phyloP scores from a whole-genome alignment of 192 early-diverging fungal genomes.

The Rhizophagus sp. region DNA sequence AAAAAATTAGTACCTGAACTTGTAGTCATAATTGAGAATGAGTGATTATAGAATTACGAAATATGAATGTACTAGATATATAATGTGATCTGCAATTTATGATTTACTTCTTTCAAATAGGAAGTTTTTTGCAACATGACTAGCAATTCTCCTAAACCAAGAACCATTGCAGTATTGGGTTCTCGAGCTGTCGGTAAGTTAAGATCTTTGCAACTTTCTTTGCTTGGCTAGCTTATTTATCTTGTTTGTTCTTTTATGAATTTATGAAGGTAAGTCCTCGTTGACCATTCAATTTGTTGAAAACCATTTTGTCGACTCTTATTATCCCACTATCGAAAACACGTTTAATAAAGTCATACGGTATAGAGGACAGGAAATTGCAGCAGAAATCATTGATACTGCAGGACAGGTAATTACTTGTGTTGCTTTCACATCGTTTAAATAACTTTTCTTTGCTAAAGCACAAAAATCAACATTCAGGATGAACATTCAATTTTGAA shows the following conservation, averaged over 20 bases:
- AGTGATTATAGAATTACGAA: no score
- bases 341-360: conserved; percentile 86
- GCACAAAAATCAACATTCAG: conserved; percentile 37
- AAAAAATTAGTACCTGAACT: no score
- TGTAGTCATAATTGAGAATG: no score
- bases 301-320: conserved; percentile 86
- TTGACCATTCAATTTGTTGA: conserved; percentile 93
- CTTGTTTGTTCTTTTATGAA: conserved; percentile 26
- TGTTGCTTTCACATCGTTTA: no score
- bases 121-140: not conserved
- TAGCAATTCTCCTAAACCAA: conserved; percentile 53
- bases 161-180: conserved; percentile 82
- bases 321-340: conserved; percentile 96
- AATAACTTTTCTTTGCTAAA: no score
- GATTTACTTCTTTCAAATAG: no score
- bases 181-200: conserved; percentile 73
- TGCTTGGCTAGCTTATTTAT: not conserved
- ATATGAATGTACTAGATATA: no score
- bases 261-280: conserved; percentile 73
- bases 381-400: conserved; percentile 91
- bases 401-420: conserved; percentile 77
- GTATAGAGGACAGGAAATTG: conserved; percentile 81
- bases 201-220: not conserved
- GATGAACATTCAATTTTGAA: conserved; percentile 95
- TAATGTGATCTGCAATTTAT: no score